Evolutionary conservation across 805 yeast genomes (phyloP).

Genomic region (Candida ovalis): DNA sequence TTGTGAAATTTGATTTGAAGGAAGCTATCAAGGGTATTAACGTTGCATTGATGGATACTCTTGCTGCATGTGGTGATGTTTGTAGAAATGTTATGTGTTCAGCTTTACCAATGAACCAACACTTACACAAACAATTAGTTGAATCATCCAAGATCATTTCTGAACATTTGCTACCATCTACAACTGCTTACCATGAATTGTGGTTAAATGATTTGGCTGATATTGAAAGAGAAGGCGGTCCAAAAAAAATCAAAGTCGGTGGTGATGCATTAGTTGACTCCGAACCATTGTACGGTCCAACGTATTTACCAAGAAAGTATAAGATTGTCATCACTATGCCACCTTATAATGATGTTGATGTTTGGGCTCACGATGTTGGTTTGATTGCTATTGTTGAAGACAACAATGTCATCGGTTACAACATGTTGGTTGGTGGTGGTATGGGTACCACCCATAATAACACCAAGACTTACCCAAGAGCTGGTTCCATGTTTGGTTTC

Average conservation of each 20-base stretch:
- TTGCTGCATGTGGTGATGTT: conserved; percentile 98
- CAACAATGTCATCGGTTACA: conserved; percentile 71
- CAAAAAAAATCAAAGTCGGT: conserved; percentile 79
- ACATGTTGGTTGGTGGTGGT: conserved; percentile 94
- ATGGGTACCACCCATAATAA: conserved; percentile 98
- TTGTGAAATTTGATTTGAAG: conserved; percentile 83
- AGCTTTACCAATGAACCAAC: conserved; percentile 83
- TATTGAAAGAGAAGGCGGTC: conserved; percentile 59
- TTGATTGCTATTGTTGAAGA: conserved; percentile 79
- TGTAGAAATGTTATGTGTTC: conserved; percentile 92
- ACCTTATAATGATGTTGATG: conserved; percentile 95
- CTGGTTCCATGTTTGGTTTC: conserved; percentile 85
- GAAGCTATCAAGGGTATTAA: conserved; percentile 93
- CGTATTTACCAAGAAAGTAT: conserved; percentile 92
- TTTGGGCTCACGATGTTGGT: conserved; percentile 93
- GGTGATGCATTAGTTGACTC: conserved; percentile 78
- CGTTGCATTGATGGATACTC: conserved; percentile 83
- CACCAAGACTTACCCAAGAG: conserved; percentile 92
- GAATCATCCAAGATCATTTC: conserved; percentile 62
- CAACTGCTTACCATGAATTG: conserved; percentile 95
- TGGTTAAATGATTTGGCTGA: conserved; percentile 55
- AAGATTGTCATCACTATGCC: conserved; percentile 94
- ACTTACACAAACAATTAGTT: conserved; percentile 73
- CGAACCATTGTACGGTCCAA: conserved; percentile 86
- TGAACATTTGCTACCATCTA: conserved; percentile 79